Conservation (phyloP, 345 rosid species). For the Triadica sebifera region DNA sequence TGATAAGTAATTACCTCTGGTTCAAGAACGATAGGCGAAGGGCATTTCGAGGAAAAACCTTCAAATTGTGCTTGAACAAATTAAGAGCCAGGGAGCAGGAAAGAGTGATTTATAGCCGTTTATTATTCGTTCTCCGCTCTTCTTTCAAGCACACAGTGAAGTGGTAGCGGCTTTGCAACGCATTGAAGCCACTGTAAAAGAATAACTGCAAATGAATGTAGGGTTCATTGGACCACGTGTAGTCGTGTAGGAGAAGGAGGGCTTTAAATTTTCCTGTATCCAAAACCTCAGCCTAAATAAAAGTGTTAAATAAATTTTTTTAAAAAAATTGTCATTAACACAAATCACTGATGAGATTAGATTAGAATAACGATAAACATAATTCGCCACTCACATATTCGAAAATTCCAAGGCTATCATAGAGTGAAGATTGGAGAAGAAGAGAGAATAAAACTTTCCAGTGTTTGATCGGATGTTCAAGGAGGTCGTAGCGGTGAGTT, state of each 20-base stretch:
- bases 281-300: no score
- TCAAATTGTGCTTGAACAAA: background rate
- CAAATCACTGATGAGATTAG: no score
- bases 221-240: background rate
- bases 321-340: no score
- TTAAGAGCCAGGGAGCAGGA: constrained; percentile 12
- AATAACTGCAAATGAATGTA: background rate
- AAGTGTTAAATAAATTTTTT: no score
- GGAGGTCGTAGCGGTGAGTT: no score
- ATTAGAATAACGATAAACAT: no score
- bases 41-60: background rate
- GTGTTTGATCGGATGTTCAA: no score
- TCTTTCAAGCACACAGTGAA: background rate
- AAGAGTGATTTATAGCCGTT: background rate
- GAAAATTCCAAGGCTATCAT: no score
- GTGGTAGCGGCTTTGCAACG: background rate
- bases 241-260: background rate
- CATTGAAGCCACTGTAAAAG: background rate
- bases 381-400: no score
- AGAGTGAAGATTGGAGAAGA: no score
- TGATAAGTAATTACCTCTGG: constrained; percentile 7
- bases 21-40: constrained; percentile 1
- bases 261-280: background rate
- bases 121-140: background rate
- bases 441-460: no score